Conservation (phyloP, 768 basidiomycete species). For the Infundibulicybe gibba region DNA sequence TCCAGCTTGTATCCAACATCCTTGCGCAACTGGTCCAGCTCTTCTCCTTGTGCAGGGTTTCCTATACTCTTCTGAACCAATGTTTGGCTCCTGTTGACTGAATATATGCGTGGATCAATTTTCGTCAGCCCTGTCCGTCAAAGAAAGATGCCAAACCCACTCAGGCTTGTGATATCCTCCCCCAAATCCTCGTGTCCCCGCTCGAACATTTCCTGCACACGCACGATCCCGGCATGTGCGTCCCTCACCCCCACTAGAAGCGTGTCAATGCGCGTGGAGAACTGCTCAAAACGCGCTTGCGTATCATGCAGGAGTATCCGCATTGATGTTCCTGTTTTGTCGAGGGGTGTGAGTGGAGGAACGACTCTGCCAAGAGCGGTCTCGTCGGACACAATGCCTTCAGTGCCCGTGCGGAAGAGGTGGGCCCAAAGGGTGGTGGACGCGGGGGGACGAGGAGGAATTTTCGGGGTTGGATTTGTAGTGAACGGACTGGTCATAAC, state of each 20-base stretch:
- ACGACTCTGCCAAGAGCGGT: not conserved
- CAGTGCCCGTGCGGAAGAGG: constrained; percentile 42
- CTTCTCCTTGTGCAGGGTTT: constrained; percentile 44
- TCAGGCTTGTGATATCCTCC: constrained; percentile 52
- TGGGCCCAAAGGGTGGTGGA: constrained; percentile 54
- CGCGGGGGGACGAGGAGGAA: constrained; percentile 23
- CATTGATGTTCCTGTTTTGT: constrained; percentile 68
- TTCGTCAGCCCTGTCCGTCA: constrained; percentile 3
- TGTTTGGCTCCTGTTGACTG: constrained; percentile 63
- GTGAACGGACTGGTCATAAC: no score
- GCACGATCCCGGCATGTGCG: constrained; percentile 47
- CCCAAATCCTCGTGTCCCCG: constrained; percentile 53
- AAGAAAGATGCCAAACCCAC: constrained; percentile 29
- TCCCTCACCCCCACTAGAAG: constrained; percentile 48
- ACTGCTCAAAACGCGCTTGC: constrained; percentile 66
- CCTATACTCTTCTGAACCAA: constrained; percentile 59
- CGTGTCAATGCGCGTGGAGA: constrained; percentile 52
- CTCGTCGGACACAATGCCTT: not conserved
- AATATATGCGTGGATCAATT: constrained; percentile 10
- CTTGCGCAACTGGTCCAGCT: constrained; percentile 36
- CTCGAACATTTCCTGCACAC: constrained; percentile 55
- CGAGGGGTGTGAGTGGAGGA: constrained; percentile 46
- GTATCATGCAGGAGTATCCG: constrained; percentile 73
- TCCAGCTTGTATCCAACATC: constrained; percentile 39
- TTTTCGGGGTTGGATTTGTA: constrained; percentile 3